phyloP scores from a whole-genome alignment of 768 basidiomycete genomes.

The Tricholoma flavovirens region DNA sequence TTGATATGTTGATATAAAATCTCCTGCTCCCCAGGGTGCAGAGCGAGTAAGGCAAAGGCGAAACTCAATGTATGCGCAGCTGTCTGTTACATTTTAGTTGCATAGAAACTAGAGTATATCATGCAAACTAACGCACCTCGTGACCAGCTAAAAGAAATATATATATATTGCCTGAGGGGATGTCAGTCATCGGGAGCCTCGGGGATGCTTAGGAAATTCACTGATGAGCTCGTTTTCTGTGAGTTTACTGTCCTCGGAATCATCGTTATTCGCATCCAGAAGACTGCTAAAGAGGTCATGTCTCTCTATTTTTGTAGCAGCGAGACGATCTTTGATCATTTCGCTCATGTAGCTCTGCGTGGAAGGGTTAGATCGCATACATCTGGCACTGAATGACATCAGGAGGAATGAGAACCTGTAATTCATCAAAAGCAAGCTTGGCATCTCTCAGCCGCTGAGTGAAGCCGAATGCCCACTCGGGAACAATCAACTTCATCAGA shows the following conservation, averaged over 20 bases:
- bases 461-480: slow-evolving; percentile 32
- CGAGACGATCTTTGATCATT: slow-evolving; percentile 44
- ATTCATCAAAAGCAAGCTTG: slow-evolving; percentile 35
- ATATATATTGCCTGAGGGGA: slow-evolving; percentile 36
- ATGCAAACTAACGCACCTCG: slow-evolving; percentile 33
- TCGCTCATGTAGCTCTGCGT: slow-evolving; percentile 42
- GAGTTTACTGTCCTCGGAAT: slow-evolving; percentile 24
- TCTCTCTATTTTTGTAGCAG: slow-evolving; percentile 30
- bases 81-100: slow-evolving; percentile 20
- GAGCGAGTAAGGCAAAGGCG: slow-evolving; percentile 35
- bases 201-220: slow-evolving; percentile 5
- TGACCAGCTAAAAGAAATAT: slow-evolving; percentile 57
- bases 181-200: neutral
- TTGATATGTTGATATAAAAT: slow-evolving; percentile 36
- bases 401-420: slow-evolving; percentile 26
- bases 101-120: no score
- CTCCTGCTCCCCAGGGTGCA: slow-evolving; percentile 39
- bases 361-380: neutral
- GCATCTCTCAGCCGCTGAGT: slow-evolving; percentile 27
- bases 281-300: slow-evolving; percentile 50
- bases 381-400: neutral
- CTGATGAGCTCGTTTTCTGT: slow-evolving; percentile 40
- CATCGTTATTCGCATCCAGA: slow-evolving; percentile 41
- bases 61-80: slow-evolving; percentile 33
- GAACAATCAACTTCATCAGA: slow-evolving; percentile 31